phyloP scores from a whole-genome alignment of 345 rosid species.

The Gossypium mustelinum region DNA sequence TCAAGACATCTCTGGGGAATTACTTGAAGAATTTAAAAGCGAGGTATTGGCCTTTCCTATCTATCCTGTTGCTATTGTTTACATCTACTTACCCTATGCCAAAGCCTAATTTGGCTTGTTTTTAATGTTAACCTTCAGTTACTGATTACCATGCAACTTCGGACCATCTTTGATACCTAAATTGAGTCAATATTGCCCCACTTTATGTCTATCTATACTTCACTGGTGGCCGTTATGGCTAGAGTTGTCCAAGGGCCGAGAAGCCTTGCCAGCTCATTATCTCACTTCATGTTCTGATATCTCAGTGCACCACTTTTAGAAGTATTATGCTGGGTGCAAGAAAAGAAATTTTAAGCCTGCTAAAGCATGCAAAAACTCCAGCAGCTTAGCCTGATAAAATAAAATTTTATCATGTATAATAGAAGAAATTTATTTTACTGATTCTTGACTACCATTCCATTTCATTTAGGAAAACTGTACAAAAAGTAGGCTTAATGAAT shows the following conservation, averaged over 20 bases:
- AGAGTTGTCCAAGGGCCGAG: neutral
- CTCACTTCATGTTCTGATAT: neutral
- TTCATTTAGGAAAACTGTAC: neutral
- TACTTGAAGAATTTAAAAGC: constrained; percentile 78
- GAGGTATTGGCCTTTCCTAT: constrained; percentile 52
- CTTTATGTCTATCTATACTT: neutral
- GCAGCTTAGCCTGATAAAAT: neutral
- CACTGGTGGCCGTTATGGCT: neutral
- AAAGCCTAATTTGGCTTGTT: neutral
- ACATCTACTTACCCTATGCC: constrained; percentile 2
- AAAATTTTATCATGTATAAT: neutral
- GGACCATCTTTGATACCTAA: neutral
- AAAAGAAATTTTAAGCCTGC: neutral
- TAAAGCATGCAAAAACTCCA: neutral
- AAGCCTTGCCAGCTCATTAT: neutral
- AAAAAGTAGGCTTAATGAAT: neutral
- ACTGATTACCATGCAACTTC: neutral
- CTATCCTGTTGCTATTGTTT: constrained; percentile 9
- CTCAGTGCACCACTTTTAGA: neutral
- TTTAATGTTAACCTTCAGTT: neutral
- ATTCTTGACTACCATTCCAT: neutral
- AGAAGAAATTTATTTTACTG: neutral
- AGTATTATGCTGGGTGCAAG: neutral
- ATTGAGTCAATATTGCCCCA: neutral
- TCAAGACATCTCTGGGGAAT: constrained; percentile 75